Percentiles rank a stretch among this genome's conserved stretches.
Conservation (phyloP, 164 flowering plant genomes). For the Berberis vulgaris region DNA sequence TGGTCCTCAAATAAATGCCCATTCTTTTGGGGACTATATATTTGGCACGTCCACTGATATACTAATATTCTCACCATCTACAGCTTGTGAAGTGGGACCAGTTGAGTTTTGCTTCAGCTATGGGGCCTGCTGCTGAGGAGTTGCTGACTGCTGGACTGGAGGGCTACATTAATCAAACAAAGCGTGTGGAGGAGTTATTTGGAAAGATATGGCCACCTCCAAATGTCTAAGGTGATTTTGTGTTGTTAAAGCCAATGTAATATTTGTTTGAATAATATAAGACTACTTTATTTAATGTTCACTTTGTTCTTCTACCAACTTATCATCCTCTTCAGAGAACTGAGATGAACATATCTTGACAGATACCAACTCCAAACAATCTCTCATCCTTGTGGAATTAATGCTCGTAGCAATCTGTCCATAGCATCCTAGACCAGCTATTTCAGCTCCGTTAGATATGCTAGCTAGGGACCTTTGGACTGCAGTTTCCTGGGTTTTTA, state of each 20-base stretch:
- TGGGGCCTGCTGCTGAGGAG: constrained; percentile 95
- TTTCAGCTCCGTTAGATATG: no score
- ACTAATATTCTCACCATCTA: constrained; percentile 4
- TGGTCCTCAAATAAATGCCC: not conserved
- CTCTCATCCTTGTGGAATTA: not conserved
- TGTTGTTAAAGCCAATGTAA: not conserved
- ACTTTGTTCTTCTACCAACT: not conserved
- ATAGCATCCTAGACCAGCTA: no score
- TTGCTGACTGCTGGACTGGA: constrained; percentile 73
- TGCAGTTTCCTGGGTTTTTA: no score
- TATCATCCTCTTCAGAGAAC: not conserved
- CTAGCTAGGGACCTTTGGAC: no score
- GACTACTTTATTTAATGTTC: not conserved
- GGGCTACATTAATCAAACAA: constrained; percentile 67
- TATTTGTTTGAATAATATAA: constrained; percentile 4
- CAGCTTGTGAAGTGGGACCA: constrained; percentile 94
- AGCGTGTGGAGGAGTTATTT: constrained; percentile 75
- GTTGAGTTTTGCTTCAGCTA: constrained; percentile 59
- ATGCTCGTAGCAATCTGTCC: no score
- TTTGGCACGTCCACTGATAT: not conserved
- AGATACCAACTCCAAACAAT: not conserved
- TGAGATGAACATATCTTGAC: not conserved
- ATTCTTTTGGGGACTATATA: not conserved
- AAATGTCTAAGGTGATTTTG: constrained; percentile 41
- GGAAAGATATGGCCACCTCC: constrained; percentile 99